A percentile compares a stretch with the other conserved stretches of the same genome.
Evolutionary conservation across 495 filamentous ascomycete species (phyloP).

Genomic region (Entonaema liquescens): DNA sequence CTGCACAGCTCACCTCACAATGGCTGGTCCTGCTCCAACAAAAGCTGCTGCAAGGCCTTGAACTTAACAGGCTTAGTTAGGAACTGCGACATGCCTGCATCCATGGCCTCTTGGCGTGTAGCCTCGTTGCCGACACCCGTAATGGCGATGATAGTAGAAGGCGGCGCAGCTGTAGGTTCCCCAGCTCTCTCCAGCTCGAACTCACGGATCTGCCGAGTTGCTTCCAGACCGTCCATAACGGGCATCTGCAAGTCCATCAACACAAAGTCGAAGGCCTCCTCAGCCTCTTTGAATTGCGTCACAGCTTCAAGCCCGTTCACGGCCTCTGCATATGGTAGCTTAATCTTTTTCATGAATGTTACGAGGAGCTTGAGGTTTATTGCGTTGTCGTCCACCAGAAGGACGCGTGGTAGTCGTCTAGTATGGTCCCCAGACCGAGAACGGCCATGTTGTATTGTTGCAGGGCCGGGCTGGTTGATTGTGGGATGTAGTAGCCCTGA

Average conservation of each 20-base stretch:
- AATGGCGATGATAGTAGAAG: constrained; percentile 70
- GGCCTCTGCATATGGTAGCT: constrained; percentile 52
- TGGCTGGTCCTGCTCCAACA: constrained; percentile 15
- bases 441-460: constrained; percentile 2
- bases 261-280: constrained; percentile 58
- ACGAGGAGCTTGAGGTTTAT: constrained; percentile 78
- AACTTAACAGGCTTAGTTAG: constrained; percentile 73
- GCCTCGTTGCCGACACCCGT: constrained; percentile 72
- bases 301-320: constrained; percentile 57
- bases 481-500: background rate
- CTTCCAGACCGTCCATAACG: constrained; percentile 68
- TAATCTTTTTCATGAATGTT: constrained; percentile 64
- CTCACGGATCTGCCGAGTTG: constrained; percentile 63
- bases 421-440: constrained; percentile 7
- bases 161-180: constrained; percentile 18
- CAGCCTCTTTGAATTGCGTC: constrained; percentile 45
- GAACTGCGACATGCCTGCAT: constrained; percentile 72
- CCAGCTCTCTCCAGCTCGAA: constrained; percentile 52
- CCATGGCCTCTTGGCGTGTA: constrained; percentile 70
- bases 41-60: constrained; percentile 31
- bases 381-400: constrained; percentile 78
- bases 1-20: background rate
- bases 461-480: background rate
- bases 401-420: constrained; percentile 48
- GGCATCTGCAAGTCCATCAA: constrained; percentile 77